phyloP scores from a whole-genome alignment of 1,284 basidiomycete genomes.

The Cystobasidiaceae sp. region DNA sequence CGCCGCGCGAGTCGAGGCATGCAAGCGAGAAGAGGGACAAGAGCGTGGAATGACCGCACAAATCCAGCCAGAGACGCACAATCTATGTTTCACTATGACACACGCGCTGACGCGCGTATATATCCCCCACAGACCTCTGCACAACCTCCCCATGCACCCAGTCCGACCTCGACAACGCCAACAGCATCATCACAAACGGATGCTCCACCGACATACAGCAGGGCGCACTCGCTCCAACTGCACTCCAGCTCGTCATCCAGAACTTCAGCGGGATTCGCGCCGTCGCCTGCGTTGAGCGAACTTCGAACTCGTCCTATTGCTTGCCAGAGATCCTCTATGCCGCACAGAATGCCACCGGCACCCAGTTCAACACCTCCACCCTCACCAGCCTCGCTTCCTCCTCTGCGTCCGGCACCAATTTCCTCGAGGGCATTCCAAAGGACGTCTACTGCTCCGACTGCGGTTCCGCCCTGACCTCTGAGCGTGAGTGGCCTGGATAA shows the following conservation, averaged over 20 bases:
- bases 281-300: slow-evolving; percentile 10
- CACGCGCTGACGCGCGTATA: too few species aligned
- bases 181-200: neutral
- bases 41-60: too few species aligned
- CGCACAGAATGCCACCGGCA: slow-evolving; percentile 22
- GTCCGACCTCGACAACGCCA: neutral
- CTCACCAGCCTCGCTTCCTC: neutral
- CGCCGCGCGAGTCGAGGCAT: too few species aligned
- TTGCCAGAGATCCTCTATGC: slow-evolving; percentile 13
- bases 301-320: slow-evolving; percentile 20
- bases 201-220: neutral
- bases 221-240: neutral
- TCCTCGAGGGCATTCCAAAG: slow-evolving; percentile 1
- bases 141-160: slow-evolving; percentile 3
- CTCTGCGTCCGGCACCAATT: neutral
- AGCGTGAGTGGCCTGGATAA: neutral
- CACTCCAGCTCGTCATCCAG: neutral
- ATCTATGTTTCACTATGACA: too few species aligned
- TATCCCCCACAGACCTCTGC: slow-evolving; percentile 5
- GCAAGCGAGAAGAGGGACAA: too few species aligned
- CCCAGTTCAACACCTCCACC: slow-evolving; percentile 5
- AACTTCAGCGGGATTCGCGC: slow-evolving; percentile 5
- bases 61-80: too few species aligned
- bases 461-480: slow-evolving; percentile 17
- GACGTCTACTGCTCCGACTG: slow-evolving; percentile 26